A percentile compares a stretch with the other conserved stretches of the same genome.
phyloP scores from a whole-genome alignment of 2,329 filamentous ascomycete genomes.

The Trichoderma arundinaceum region DNA sequence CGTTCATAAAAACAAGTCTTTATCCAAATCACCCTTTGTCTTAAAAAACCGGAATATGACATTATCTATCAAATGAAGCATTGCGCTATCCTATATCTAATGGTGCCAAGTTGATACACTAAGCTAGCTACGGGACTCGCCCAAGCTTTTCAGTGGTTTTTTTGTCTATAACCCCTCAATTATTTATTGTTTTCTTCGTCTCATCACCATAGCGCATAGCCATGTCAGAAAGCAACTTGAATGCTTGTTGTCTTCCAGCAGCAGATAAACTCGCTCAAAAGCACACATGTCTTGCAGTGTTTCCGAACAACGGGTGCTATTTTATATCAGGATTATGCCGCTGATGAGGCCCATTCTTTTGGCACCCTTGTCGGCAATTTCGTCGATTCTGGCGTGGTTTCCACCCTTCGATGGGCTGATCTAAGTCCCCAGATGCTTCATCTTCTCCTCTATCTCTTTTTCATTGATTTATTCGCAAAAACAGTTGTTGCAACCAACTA shows the following conservation, averaged over 20 bases:
- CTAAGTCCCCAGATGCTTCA: background rate
- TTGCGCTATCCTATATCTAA: conserved; percentile 3
- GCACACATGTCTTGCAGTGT: background rate
- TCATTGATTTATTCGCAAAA: background rate
- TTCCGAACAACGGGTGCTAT: background rate
- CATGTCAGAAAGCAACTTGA: background rate
- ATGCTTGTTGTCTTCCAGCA: background rate
- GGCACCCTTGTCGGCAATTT: background rate
- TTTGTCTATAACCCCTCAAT: background rate
- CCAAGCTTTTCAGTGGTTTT: background rate
- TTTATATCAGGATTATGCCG: background rate
- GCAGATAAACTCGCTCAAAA: background rate
- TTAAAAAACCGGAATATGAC: background rate
- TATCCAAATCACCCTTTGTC: too few relatives aligned
- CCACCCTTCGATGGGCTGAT: background rate
- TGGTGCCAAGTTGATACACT: background rate
- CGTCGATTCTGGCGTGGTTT: background rate
- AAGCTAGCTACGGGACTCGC: background rate
- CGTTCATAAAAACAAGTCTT: too few relatives aligned
- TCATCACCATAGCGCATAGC: background rate
- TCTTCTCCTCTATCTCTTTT: background rate
- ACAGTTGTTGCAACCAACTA: background rate
- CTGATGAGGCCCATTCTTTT: background rate
- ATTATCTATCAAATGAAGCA: conserved; percentile 6
- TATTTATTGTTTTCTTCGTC: background rate